Base-by-base conservation (phyloP, 1,284 basidiomycete genomes). In the Boletus albobrunnescens region DNA sequence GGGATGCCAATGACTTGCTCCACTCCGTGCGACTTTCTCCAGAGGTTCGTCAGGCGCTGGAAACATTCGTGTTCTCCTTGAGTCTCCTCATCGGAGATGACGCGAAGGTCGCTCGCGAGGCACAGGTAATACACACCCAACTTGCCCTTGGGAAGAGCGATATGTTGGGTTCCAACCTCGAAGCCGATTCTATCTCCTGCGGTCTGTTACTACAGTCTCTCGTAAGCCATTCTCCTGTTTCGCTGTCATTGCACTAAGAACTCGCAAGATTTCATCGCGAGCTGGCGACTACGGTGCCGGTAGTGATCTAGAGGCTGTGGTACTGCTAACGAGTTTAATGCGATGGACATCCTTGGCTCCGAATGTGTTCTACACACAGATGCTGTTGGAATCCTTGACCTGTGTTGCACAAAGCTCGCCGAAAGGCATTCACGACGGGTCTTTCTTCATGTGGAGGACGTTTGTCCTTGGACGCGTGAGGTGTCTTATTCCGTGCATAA, bases 391-490 rank as follows among this genome's bases (percentile, higher is more conserved):
- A 3, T 78, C 82, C 8, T 67, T 85, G 44, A 74, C 73, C 7
- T 84, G 78, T 54, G 67, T 88, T 27, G 71, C 78, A 1, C 80
- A 86, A 58, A 74, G 71, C 46, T 57, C 68, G 19, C 61, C 56
- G 14, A 67, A 54, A 37, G 58, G 59, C 4, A 62, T 66, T 13
- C 58, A 64, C 12, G 63, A 65, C 6, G 60, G 57, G 17, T 65
- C 70, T 2, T 65, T 71, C 19, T 65, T 69, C 20, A 57, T 87
- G 22, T 90, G 84, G 86, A 78, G 76, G 54, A 74, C 79, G 7
- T 87, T 89, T 57, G 72, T 86, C n/a, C 65, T 85, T 41, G 82
- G 84, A 32, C 73, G 87, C 44, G 87, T 89, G 65, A 58, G 75
- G 42, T 36, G 35, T 40, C 53, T 48, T 46, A 14, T 38, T 31